These are phyloP conservation scores for Beauveria brongniartii DNA, from an alignment of 2,329 filamentous ascomycete genomes.

Conservation along the genomic window DNA sequence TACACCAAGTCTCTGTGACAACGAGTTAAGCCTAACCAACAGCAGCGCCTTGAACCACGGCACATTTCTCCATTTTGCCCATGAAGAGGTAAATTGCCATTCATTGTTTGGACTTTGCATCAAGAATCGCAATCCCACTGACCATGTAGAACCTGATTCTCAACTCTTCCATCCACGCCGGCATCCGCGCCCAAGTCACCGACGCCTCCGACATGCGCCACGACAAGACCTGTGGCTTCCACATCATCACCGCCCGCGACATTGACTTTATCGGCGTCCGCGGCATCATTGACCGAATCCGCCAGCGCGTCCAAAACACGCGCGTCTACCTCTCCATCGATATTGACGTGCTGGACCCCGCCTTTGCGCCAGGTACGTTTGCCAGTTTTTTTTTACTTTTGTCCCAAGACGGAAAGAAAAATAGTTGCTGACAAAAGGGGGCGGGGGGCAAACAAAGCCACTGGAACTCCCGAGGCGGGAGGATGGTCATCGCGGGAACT, in stretches of 20 bases:
- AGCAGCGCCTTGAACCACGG: constrained; percentile 18
- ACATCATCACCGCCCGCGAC: constrained; percentile 33
- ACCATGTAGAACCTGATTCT: constrained; percentile 43
- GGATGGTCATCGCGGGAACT: constrained; percentile 81
- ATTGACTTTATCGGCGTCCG: constrained; percentile 68
- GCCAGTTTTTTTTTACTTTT: too few relatives aligned
- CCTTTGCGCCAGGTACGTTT: constrained; percentile 16
- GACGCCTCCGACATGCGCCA: constrained; percentile 22
- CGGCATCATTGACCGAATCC: constrained; percentile 58
- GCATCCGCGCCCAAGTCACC: constrained; percentile 64
- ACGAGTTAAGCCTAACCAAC: neutral
- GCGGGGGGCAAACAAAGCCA: constrained; percentile 39
- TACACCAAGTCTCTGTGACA: neutral
- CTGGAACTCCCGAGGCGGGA: constrained; percentile 76
- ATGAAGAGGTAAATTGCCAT: constrained; percentile 14
- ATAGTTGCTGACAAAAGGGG: neutral
- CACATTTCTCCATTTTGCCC: constrained; percentile 19
- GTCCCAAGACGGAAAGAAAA: too few relatives aligned
- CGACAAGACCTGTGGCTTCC: constrained; percentile 18
- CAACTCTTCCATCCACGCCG: constrained; percentile 68
- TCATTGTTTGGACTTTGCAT: too few relatives aligned
- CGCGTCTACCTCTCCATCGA: constrained; percentile 69
- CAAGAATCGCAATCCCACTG: neutral
- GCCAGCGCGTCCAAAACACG: constrained; percentile 59
- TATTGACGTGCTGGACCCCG: constrained; percentile 73